A percentile compares a stretch with the other conserved stretches of the same genome.
Evolutionary conservation across 148 eudicot species (phyloP).

Genomic region (Diospyros kaki): DNA sequence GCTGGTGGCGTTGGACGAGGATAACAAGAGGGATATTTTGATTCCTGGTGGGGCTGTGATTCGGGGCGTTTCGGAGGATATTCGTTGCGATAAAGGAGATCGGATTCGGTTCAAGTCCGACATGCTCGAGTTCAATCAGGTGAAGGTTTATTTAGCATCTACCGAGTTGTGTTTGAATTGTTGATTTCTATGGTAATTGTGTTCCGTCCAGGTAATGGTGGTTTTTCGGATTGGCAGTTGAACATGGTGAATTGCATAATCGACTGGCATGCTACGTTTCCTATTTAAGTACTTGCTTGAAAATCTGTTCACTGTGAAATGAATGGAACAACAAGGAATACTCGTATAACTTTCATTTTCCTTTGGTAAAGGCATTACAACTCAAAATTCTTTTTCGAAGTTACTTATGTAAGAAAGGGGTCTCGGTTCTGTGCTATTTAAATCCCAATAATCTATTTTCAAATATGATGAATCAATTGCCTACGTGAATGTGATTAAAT

Average conservation of each 20-base stretch:
- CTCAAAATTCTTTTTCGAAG: too few species aligned
- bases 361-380: too few species aligned
- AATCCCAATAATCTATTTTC: too few species aligned
- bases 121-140: conserved; percentile 88
- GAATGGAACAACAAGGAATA: too few species aligned
- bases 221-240: neutral
- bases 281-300: too few species aligned
- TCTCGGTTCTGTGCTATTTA: too few species aligned
- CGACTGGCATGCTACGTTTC: neutral
- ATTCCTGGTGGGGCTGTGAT: conserved; percentile 51
- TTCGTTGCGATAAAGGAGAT: conserved; percentile 92
- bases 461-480: neutral
- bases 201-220: neutral
- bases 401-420: too few species aligned
- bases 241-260: neutral
- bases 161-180: neutral
- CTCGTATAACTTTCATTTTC: too few species aligned
- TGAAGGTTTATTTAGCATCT: conserved; percentile 11
- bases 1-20: conserved; percentile 61
- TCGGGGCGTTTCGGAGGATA: conserved; percentile 55
- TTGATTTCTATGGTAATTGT: neutral
- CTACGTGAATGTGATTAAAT: too few species aligned
- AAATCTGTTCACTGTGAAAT: too few species aligned
- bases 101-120: conserved; percentile 86
- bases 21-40: conserved; percentile 46